Conservation (phyloP, 139 green algal genomes). For the Tetraselmis chui region DNA sequence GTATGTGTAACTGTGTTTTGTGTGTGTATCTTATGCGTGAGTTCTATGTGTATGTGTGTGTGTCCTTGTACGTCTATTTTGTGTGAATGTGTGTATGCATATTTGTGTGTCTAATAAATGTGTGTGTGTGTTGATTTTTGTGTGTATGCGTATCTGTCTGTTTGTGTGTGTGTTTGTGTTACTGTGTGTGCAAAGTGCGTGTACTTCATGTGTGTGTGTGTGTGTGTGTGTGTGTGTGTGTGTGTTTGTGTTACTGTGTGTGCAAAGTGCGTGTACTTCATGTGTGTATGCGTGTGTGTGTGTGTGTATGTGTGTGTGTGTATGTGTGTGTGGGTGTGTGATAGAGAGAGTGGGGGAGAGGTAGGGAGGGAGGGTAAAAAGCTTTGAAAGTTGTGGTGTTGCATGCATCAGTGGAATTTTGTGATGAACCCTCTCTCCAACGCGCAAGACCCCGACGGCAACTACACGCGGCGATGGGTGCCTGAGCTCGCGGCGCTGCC, state of each 20-base stretch:
- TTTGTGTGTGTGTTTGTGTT: too few relatives aligned
- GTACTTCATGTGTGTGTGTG: constrained; percentile 8
- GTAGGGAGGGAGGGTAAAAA: too few relatives aligned
- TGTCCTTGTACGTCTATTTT: neutral
- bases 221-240: too few relatives aligned
- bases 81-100: neutral
- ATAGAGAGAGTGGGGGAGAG: neutral
- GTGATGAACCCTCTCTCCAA: neutral
- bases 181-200: neutral
- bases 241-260: too few relatives aligned
- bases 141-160: too few relatives aligned
- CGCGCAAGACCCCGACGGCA: constrained; percentile 43
- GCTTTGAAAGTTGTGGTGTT: too few relatives aligned
- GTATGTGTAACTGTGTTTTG: too few relatives aligned
- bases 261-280: too few relatives aligned
- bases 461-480: constrained; percentile 52
- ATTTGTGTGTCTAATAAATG: neutral
- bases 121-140: neutral
- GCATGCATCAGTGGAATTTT: constrained; percentile 61
- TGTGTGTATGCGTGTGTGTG: too few relatives aligned
- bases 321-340: neutral
- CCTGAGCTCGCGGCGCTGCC: constrained; percentile 46
- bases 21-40: too few relatives aligned
- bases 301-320: neutral
- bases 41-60: too few relatives aligned